Percentiles rank a stretch among this genome's conserved stretches.
phyloP scores from a whole-genome alignment of 2,329 filamentous ascomycete species.

The Fusarium sambucinum region DNA sequence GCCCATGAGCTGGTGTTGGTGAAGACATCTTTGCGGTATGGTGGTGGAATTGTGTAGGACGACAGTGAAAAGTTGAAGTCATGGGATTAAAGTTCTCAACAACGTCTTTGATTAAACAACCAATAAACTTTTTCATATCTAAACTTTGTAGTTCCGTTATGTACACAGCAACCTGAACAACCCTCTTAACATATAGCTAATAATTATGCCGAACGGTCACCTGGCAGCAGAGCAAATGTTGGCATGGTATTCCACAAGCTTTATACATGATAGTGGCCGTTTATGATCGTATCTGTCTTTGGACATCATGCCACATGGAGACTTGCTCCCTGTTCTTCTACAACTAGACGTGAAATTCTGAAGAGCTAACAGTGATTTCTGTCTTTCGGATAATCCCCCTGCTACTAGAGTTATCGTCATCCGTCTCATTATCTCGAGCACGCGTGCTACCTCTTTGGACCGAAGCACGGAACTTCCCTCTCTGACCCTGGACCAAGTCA shows the following conservation, averaged over 20 bases:
- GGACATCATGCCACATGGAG: not conserved
- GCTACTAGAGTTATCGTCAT: constrained; percentile 16
- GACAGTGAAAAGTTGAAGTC: not conserved
- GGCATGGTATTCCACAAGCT: not conserved
- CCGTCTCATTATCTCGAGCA: not conserved
- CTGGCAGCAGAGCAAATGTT: not conserved
- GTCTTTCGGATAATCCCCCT: constrained; percentile 19
- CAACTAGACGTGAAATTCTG: not conserved
- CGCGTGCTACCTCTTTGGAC: not conserved
- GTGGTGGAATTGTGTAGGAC: not conserved
- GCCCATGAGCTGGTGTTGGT: not conserved
- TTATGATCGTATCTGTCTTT: rapidly evolving
- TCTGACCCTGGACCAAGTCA: constrained; percentile 1
- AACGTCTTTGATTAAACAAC: too few relatives aligned
- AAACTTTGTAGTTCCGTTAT: too few relatives aligned
- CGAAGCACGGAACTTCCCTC: not conserved
- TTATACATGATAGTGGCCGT: not conserved
- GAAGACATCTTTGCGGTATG: not conserved
- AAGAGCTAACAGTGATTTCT: constrained; percentile 1
- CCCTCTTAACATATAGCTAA: rapidly evolving
- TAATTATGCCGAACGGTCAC: not conserved
- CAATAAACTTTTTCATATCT: too few relatives aligned
- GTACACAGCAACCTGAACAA: not conserved
- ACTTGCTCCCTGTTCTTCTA: not conserved
- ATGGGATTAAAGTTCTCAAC: too few relatives aligned